Base-by-base conservation (phyloP, 2,329 filamentous ascomycete genomes). In the Elsinoe ampelina region DNA sequence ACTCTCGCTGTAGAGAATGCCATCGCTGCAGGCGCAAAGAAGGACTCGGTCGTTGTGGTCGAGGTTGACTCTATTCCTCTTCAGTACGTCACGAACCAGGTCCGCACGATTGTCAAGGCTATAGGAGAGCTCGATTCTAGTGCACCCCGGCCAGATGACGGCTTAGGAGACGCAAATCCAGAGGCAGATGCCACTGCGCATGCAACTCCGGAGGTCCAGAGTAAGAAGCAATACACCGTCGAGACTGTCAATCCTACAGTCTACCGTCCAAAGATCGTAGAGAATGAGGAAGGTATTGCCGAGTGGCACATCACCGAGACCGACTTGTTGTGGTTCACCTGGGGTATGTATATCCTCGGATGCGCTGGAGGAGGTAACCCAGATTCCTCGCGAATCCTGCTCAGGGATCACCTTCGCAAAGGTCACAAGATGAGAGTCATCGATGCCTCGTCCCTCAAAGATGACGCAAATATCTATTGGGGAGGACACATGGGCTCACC, bases 271-370 rank as follows among this genome's bases (percentile, higher is more conserved):
- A 61, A 55, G 5, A 54, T 68, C 15, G 60, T 60, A 1, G 72
- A 71, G 0, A 74, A 80, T 1, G 69, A 68, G 36, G 70, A 75
- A n/a, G 73, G 80, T 8, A 65, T 75, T 3, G 48, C 60, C n/a
- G 66, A 67, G 13, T 84, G 82, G 82, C 75, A 76, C 57, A 66
- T 84, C 38, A 79, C 72, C 10, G 80, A 83, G 62, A 78, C 77
- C 0, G 82, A 84, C 63, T 69, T 84, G 3, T 66, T 71, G 30
- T 84, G 77, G 71, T 78, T 84, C 34, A 68, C 78, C 0, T 78
- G 73, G 6, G 81, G 82, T 1, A 82, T 80, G 63, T 82, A 82
- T 60, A 79, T 85, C 54, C 72, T 85, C 0, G 81, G 80, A 1
- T 82, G 80, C 0, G 82, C 81, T 17, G 81, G 81, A 5, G 81